These are phyloP conservation scores for Trametes sanguinea DNA, from an alignment of 768 basidiomycete genomes.

Conservation along the genomic window DNA sequence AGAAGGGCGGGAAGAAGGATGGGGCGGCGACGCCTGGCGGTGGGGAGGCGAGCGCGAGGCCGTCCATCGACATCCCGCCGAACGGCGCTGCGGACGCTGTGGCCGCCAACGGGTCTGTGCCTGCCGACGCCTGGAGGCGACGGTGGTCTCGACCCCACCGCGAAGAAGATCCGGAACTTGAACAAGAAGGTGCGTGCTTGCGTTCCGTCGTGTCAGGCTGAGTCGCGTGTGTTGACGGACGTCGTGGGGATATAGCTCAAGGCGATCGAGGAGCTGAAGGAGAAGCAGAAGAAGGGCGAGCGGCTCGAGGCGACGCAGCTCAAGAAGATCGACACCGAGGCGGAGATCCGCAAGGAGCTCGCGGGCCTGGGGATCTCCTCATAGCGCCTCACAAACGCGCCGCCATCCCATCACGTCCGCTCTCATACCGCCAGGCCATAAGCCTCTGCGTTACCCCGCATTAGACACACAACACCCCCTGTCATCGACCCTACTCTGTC, in stretches of 20 bases:
- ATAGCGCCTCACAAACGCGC: slow-evolving; percentile 8
- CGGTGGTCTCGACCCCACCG: slow-evolving; percentile 66
- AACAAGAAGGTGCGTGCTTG: slow-evolving; percentile 77
- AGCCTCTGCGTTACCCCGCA: background rate
- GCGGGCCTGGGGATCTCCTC: slow-evolving; percentile 35
- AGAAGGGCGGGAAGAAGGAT: slow-evolving; percentile 45
- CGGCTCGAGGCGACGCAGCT: slow-evolving; percentile 92
- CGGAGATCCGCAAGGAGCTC: slow-evolving; percentile 82
- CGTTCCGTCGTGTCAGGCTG: background rate
- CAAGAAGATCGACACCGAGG: slow-evolving; percentile 95
- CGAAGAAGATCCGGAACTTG: slow-evolving; percentile 93
- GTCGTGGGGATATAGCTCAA: slow-evolving; percentile 62
- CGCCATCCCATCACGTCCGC: too few species aligned
- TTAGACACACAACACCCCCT: background rate
- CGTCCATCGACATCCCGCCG: slow-evolving; percentile 41
- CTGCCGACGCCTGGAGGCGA: slow-evolving; percentile 59
- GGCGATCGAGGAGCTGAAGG: slow-evolving; percentile 98
- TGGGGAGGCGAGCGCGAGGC: slow-evolving; percentile 28
- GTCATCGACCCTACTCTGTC: background rate
- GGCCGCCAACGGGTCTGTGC: slow-evolving; percentile 38
- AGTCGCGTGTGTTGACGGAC: slow-evolving; percentile 1
- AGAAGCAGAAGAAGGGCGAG: slow-evolving; percentile 86
- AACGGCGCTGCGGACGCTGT: slow-evolving; percentile 22
- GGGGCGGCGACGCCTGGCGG: slow-evolving; percentile 23
- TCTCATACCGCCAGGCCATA: background rate